phyloP scores from a whole-genome alignment of 2,329 filamentous ascomycete species.

The Paracoccidioides brasiliensis region DNA sequence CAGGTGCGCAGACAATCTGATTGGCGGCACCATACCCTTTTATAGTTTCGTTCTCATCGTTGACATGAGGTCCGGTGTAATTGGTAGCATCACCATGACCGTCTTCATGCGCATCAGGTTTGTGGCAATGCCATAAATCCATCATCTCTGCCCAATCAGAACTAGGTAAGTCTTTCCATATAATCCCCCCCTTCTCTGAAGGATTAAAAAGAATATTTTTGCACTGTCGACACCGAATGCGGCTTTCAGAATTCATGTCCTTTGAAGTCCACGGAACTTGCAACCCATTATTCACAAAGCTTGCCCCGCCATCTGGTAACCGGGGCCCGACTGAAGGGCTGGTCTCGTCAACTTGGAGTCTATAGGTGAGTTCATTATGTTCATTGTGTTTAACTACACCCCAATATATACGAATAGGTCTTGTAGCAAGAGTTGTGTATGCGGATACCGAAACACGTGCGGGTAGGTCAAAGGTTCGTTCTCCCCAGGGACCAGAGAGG shows the following conservation, averaged over 20 bases:
- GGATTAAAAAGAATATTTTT: conserved; percentile 18
- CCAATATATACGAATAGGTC: not conserved
- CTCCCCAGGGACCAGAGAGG: conserved; percentile 18
- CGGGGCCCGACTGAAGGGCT: not conserved
- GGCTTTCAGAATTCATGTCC: conserved; percentile 22
- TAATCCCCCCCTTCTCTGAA: conserved; percentile 23
- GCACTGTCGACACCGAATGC: conserved; percentile 29
- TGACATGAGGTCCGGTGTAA: conserved; percentile 16
- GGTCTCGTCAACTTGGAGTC: conserved; percentile 36
- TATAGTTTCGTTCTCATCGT: conserved; percentile 38
- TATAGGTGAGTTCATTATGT: conserved; percentile 31
- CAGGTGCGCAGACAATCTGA: conserved; percentile 50
- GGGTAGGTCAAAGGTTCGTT: conserved; percentile 38
- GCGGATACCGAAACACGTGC: conserved; percentile 21
- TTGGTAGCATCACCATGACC: conserved; percentile 22
- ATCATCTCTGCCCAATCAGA: conserved; percentile 99
- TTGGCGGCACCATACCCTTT: conserved; percentile 79
- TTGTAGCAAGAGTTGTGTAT: conserved; percentile 11
- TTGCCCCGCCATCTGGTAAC: conserved; percentile 10
- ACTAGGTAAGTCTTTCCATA: conserved; percentile 88
- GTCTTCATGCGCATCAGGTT: conserved; percentile 48
- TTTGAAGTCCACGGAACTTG: conserved; percentile 28
- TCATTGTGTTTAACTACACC: not conserved
- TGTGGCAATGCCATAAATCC: conserved; percentile 99
- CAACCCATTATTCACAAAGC: conserved; percentile 14